These are phyloP conservation scores for Sporothrix globosa DNA, from an alignment of 2,329 filamentous ascomycete genomes.

Conservation along the genomic window DNA sequence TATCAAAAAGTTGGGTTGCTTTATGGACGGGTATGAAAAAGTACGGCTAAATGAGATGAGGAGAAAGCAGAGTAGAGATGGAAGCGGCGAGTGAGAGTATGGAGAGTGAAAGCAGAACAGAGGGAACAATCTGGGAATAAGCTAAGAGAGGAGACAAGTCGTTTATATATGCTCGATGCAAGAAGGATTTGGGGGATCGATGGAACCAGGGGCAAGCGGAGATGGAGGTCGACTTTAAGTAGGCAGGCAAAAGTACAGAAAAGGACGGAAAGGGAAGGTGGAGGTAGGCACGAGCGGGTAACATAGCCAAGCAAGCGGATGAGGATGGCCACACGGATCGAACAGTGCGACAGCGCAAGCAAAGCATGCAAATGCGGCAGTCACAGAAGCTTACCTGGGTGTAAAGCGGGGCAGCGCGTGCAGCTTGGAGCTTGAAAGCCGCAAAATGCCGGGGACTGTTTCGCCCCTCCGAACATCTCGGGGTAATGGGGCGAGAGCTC, in stretches of 20 bases:
- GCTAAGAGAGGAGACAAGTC: conserved; percentile 2
- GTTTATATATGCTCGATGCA: conserved; percentile 24
- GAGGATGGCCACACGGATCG: background rate
- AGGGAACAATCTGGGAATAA: background rate
- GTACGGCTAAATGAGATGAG: conserved; percentile 21
- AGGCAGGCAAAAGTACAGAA: background rate
- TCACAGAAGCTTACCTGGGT: conserved; percentile 8
- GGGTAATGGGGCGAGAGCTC: conserved; percentile 29
- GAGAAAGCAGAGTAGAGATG: conserved; percentile 9
- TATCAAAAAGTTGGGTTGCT: background rate
- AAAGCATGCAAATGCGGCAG: conserved; percentile 12
- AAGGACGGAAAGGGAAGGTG: background rate
- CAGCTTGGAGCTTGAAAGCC: conserved; percentile 25
- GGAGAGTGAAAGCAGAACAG: conserved; percentile 4
- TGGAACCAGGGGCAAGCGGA: background rate
- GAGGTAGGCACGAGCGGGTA: conserved; percentile 2
- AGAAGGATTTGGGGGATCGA: background rate
- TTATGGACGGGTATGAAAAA: conserved; percentile 15
- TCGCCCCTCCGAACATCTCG: conserved; percentile 28
- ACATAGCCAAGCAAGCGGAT: background rate
- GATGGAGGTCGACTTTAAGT: background rate
- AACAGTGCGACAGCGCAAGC: conserved; percentile 11
- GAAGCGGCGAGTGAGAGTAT: conserved; percentile 1
- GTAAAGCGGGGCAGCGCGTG: conserved; percentile 17
- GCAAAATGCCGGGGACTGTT: conserved; percentile 27